Evolutionary conservation across 1,284 basidiomycete species (phyloP), one percentile per base, ranked within the genome.

Genomic region (Fistulinella cinereoalba): DNA sequence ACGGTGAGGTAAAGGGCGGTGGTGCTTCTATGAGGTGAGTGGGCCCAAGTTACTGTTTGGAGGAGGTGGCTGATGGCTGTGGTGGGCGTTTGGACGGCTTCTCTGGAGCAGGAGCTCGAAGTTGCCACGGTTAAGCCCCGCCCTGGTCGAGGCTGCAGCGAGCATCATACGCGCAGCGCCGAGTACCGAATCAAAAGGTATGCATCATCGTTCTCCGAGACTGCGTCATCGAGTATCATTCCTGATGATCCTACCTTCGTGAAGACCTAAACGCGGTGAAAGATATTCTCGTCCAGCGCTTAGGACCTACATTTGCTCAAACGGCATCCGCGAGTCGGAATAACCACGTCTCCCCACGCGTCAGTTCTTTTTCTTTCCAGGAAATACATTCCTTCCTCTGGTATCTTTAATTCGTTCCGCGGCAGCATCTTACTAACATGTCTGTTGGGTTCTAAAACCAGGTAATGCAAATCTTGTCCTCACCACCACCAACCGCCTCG

Each of bases 121-220:
- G 33, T 51, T 64, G 37, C 72, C 71, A 11, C 43, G 32, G 13
- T 41, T 48, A 37, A 80, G 74, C 41, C 77, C 80, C 5, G 58
- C 68, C 34, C 60, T 83, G 12, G 58, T 77, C 16, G 85, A 88
- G 63, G 84, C 85, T 23, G 77, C 77, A 18, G 80, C 81, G 6
- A 85, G 75, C 46, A 75, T 88, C 49, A 79, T 88, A 46, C 80
- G 75, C 55, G 77, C 83, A 13, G 75, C 80, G 3, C 74, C 78
- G 18, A 72, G 75, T 38, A 65, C 75, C 5, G 77, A 79, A 31
- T 79, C 71, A 6, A 81, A 74, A 76, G 85, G 85, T 83, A 22
- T 6, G 51, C 4, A 9, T 23, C 11, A 12, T 46, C 10, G 28
- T 22, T 31, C 11, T 27, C 6, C 31, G 44, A 45, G 36, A 33